phyloP scores from a whole-genome alignment of 768 basidiomycete genomes.

The Boletellus ananiceps region DNA sequence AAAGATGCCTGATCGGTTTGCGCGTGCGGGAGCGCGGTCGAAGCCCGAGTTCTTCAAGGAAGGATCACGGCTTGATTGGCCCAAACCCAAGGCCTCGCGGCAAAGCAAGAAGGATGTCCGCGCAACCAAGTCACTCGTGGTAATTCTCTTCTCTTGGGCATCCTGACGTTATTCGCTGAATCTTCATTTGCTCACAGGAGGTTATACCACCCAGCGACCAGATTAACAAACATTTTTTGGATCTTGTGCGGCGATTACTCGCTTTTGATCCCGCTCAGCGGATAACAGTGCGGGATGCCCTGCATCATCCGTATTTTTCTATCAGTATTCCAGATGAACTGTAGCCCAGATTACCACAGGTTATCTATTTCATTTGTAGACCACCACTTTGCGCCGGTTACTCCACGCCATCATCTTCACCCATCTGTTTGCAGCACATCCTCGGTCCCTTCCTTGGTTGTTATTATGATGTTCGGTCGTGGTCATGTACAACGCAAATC shows the following conservation, averaged over 20 bases:
- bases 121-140: conserved; percentile 72
- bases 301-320: conserved; percentile 83
- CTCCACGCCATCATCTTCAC: conserved; percentile 20
- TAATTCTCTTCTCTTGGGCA: conserved; percentile 37
- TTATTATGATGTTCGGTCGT: conserved; percentile 35
- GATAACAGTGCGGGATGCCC: conserved; percentile 83
- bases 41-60: conserved; percentile 96
- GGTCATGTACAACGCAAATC: conserved; percentile 36
- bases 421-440: conserved; percentile 23
- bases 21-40: conserved; percentile 64
- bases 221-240: conserved; percentile 76
- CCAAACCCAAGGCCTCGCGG: conserved; percentile 79
- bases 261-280: conserved; percentile 88
- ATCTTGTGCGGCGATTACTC: conserved; percentile 82
- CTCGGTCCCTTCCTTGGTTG: conserved; percentile 27
- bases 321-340: conserved; percentile 64
- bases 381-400: conserved; percentile 23
- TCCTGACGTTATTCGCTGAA: conserved; percentile 1
- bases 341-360: conserved; percentile 38
- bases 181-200: conserved; percentile 45
- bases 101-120: conserved; percentile 94
- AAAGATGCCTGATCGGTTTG: conserved; percentile 88
- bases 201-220: conserved; percentile 76
- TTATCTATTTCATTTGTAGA: conserved; percentile 36
- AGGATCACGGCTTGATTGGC: conserved; percentile 83